Evolutionary conservation across 225 moss, liverwort and hornwort genomes (phyloP).

Genomic region (Polytrichum formosum): DNA sequence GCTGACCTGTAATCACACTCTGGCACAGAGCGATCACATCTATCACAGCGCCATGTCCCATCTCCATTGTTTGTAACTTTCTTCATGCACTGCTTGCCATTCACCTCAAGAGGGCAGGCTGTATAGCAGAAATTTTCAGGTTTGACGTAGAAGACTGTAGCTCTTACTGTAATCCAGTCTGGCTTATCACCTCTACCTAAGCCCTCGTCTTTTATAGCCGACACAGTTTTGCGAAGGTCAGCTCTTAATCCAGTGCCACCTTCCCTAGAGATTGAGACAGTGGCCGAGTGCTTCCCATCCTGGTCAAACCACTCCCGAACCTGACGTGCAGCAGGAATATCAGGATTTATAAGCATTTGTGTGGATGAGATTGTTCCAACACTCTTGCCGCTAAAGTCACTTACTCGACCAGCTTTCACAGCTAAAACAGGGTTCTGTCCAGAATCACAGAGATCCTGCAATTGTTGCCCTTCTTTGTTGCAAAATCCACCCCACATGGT

Average conservation of each 20-base stretch:
- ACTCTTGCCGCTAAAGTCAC: constrained; percentile 90
- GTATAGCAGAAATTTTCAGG: constrained; percentile 85
- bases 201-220: constrained; percentile 87
- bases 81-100: constrained; percentile 86
- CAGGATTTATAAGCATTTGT: constrained; percentile 68
- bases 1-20: constrained; percentile 59
- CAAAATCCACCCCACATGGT: constrained; percentile 91
- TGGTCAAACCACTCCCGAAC: constrained; percentile 81
- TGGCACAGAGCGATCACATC: constrained; percentile 77
- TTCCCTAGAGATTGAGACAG: constrained; percentile 77
- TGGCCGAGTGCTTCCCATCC: constrained; percentile 58
- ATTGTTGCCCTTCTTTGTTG: constrained; percentile 81
- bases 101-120: constrained; percentile 74
- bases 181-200: constrained; percentile 90
- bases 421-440: constrained; percentile 62
- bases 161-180: constrained; percentile 86
- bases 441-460: constrained; percentile 54
- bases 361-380: constrained; percentile 73
- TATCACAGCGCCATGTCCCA: constrained; percentile 89
- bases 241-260: constrained; percentile 63
- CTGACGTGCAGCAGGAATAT: constrained; percentile 64
- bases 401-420: constrained; percentile 78
- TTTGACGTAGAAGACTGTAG: constrained; percentile 79
- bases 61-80: constrained; percentile 96
- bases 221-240: constrained; percentile 67